Conservation (phyloP, 164 flowering plant genomes). For the Vitis labrusca region DNA sequence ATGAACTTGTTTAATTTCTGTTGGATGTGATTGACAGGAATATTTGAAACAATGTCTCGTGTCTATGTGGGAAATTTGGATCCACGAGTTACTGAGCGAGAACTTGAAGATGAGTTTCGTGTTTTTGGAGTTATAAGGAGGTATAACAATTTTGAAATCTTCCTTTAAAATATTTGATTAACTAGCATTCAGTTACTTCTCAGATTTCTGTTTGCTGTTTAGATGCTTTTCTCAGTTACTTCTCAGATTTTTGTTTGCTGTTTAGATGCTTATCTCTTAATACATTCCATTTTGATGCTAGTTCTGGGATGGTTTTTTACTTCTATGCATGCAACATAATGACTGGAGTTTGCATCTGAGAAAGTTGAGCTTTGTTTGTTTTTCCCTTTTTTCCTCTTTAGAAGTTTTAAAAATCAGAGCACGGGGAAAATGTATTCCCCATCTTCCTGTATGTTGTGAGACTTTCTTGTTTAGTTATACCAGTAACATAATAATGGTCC, state of each 20-base stretch:
- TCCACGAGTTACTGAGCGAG: conserved; percentile 63
- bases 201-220: background rate
- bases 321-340: too few species aligned
- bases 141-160: conserved; percentile 20
- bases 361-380: too few species aligned
- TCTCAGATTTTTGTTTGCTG: background rate
- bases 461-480: too few species aligned
- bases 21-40: conserved; percentile 14
- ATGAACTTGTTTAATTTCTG: too few species aligned
- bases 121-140: conserved; percentile 61
- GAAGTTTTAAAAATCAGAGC: too few species aligned
- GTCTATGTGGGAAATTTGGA: conserved; percentile 79
- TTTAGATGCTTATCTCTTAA: background rate
- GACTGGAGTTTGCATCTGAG: too few species aligned
- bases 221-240: background rate
- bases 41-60: conserved; percentile 50
- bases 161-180: background rate
- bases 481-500: too few species aligned
- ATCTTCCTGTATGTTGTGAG: too few species aligned
- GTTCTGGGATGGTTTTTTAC: too few species aligned
- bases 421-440: too few species aligned
- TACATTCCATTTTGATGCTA: too few species aligned
- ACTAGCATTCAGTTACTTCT: background rate
- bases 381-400: too few species aligned
- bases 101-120: conserved; percentile 79